These are phyloP conservation scores for Hypoxylon sp. DNA, from an alignment of 2,329 filamentous ascomycete genomes.

Conservation along the genomic window DNA sequence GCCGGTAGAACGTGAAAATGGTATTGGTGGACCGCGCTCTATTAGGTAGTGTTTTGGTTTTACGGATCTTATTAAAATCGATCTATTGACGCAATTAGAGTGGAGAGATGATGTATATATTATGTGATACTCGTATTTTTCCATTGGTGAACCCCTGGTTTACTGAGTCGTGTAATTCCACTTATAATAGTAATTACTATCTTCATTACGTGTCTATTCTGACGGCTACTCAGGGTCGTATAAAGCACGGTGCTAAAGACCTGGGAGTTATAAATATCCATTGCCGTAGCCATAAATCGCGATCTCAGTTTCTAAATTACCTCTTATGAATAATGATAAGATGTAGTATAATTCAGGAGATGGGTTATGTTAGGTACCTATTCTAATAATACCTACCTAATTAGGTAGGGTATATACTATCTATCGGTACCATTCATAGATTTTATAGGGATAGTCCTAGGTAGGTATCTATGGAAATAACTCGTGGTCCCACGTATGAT, in stretches of 20 bases:
- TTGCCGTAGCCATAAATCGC: too few relatives aligned
- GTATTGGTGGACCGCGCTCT: not conserved
- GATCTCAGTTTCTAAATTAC: too few relatives aligned
- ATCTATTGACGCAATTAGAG: constrained; percentile 33
- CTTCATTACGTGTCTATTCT: not conserved
- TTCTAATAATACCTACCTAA: too few relatives aligned
- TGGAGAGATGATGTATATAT: constrained; percentile 38
- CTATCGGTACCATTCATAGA: too few relatives aligned
- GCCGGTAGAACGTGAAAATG: not conserved
- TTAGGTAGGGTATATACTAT: too few relatives aligned
- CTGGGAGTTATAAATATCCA: not conserved
- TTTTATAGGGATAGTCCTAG: too few relatives aligned
- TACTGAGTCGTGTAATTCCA: constrained; percentile 24
- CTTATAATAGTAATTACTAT: not conserved
- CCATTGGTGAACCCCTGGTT: constrained; percentile 24
- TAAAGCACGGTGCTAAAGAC: constrained; percentile 2
- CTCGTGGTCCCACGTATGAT: too few relatives aligned
- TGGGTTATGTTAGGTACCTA: too few relatives aligned
- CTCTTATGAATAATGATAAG: too few relatives aligned
- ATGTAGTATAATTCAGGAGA: too few relatives aligned
- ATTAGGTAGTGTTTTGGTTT: not conserved
- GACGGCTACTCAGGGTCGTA: not conserved
- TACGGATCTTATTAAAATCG: not conserved
- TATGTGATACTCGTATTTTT: constrained; percentile 39
- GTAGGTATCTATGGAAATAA: too few relatives aligned